These are phyloP conservation scores for Buddleja alternifolia DNA, from an alignment of 257 asterid genomes.

Conservation along the genomic window DNA sequence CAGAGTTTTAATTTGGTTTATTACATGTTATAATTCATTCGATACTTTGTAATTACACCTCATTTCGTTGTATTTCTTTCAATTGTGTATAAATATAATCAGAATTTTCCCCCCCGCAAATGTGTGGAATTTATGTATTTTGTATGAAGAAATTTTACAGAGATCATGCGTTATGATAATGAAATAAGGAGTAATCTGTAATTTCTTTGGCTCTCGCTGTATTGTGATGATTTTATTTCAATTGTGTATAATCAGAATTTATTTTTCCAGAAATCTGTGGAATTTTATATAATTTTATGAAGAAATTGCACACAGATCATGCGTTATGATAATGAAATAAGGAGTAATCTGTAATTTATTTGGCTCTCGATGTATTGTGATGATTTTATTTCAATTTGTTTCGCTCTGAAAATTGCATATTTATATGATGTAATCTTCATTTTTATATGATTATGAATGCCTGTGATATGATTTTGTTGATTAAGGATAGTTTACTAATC, in stretches of 20 bases:
- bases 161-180: slow-evolving; percentile 30
- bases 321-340: slow-evolving; percentile 17
- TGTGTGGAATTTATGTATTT: slow-evolving; percentile 6
- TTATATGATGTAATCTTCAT: background rate
- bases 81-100: background rate
- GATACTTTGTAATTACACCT: background rate
- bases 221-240: slow-evolving; percentile 21
- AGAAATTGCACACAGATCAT: slow-evolving; percentile 26
- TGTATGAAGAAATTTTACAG: slow-evolving; percentile 14
- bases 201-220: slow-evolving; percentile 17
- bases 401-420: slow-evolving; percentile 1
- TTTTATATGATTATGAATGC: too few relatives aligned
- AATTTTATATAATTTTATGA: slow-evolving; percentile 6
- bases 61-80: slow-evolving; percentile 5
- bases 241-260: background rate
- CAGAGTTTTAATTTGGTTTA: background rate
- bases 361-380: slow-evolving; percentile 24
- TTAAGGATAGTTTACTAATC: background rate
- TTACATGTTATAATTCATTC: slow-evolving; percentile 26
- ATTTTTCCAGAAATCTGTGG: background rate
- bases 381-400: slow-evolving; percentile 19
- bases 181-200: background rate
- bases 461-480: too few relatives aligned
- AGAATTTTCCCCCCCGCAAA: background rate
- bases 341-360: background rate